phyloP scores from a whole-genome alignment of 2,329 filamentous ascomycete genomes.

The Ophiostoma ulmi region DNA sequence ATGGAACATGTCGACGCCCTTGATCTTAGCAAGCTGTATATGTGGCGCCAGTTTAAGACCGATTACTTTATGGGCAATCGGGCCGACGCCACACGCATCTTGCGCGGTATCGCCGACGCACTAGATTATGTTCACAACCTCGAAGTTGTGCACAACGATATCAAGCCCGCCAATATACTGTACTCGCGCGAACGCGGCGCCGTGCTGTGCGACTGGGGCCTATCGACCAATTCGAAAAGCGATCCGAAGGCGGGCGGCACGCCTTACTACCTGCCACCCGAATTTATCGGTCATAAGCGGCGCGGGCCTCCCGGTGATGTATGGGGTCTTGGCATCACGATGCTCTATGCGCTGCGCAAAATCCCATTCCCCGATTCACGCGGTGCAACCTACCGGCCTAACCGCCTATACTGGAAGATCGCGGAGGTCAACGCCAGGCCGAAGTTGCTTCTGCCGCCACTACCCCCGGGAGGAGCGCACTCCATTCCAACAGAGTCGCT shows the following conservation, averaged over 20 bases:
- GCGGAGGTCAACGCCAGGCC: slow-evolving; percentile 46
- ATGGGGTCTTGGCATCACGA: slow-evolving; percentile 56
- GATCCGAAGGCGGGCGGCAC: slow-evolving; percentile 47
- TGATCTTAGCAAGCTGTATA: slow-evolving; percentile 44
- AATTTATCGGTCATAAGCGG: slow-evolving; percentile 52
- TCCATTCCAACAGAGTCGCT: slow-evolving; percentile 19
- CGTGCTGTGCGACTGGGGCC: slow-evolving; percentile 56
- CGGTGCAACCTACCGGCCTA: slow-evolving; percentile 45
- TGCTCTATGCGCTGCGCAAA: slow-evolving; percentile 55
- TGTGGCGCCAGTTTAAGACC: slow-evolving; percentile 45
- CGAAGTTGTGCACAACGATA: slow-evolving; percentile 55
- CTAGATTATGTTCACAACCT: slow-evolving; percentile 53
- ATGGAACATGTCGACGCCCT: slow-evolving; percentile 58
- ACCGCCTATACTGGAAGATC: slow-evolving; percentile 54
- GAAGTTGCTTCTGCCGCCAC: slow-evolving; percentile 19
- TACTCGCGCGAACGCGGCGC: slow-evolving; percentile 55
- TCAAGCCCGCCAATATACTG: slow-evolving; percentile 58
- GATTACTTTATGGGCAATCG: slow-evolving; percentile 49
- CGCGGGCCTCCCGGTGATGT: slow-evolving; percentile 54
- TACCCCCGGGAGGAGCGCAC: slow-evolving; percentile 20
- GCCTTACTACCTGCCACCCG: slow-evolving; percentile 57
- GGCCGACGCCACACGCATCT: slow-evolving; percentile 47
- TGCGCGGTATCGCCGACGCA: slow-evolving; percentile 51
- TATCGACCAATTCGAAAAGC: slow-evolving; percentile 41
- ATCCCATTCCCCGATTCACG: slow-evolving; percentile 52